phyloP scores from a whole-genome alignment of 192 early-diverging fungal species.

The Coemansia pectinata region DNA sequence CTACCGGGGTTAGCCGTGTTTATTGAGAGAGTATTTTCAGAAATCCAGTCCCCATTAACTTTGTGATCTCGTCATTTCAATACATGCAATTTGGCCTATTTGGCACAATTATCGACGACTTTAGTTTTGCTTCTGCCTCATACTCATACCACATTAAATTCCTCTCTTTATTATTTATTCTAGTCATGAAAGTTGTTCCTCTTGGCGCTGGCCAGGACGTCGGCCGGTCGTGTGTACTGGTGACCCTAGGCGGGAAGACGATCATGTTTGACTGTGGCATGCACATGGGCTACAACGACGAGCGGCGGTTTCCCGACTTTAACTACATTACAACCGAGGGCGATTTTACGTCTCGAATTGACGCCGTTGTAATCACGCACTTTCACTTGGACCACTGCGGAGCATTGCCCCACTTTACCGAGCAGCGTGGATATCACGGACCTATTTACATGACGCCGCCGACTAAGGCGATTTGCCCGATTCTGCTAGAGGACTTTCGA shows the following conservation, averaged over 20 bases:
- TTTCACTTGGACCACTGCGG: constrained; percentile 99
- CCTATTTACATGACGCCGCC: constrained; percentile 98
- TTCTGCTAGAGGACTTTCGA: constrained; percentile 91
- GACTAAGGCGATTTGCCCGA: constrained; percentile 93
- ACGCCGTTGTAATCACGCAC: constrained; percentile 93
- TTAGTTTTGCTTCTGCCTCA: not conserved
- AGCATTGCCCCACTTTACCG: constrained; percentile 93
- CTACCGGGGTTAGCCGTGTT: not conserved
- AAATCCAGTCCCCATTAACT: not conserved
- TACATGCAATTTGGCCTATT: not conserved
- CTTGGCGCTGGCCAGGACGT: constrained; percentile 87
- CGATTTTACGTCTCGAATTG: constrained; percentile 79
- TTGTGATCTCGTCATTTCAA: not conserved
- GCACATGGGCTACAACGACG: constrained; percentile 95
- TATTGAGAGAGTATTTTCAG: not conserved
- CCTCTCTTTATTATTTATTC: not conserved
- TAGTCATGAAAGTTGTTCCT: constrained; percentile 59
- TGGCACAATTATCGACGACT: not conserved
- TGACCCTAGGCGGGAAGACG: constrained; percentile 75
- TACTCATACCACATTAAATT: not conserved
- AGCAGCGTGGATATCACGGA: constrained; percentile 91
- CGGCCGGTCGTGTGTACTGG: constrained; percentile 79
- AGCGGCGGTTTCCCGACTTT: constrained; percentile 94
- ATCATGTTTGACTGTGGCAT: constrained; percentile 95
- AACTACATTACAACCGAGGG: constrained; percentile 83